Evolutionary conservation across 805 yeast genomes (phyloP).

Genomic region (Sporopachydermia lactativora): DNA sequence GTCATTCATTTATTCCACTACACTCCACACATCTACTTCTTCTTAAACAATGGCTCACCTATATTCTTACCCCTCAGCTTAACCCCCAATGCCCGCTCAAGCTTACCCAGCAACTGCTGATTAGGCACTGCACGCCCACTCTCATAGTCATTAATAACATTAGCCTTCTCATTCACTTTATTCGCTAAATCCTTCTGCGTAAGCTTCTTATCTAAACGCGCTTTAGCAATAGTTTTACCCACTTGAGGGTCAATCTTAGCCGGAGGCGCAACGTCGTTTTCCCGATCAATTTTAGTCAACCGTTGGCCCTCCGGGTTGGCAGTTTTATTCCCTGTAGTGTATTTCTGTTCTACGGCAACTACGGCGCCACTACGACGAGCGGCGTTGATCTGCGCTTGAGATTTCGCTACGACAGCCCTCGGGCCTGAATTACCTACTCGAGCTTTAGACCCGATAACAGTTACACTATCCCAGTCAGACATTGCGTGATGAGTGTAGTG

Average conservation of each 20-base stretch:
- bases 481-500: too few species aligned
- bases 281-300: constrained; percentile 82
- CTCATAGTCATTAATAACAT: constrained; percentile 90
- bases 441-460: constrained; percentile 80
- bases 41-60: constrained; percentile 66
- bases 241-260: constrained; percentile 74
- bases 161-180: constrained; percentile 90
- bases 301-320: constrained; percentile 81
- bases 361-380: constrained; percentile 90
- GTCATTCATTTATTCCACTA: too few species aligned
- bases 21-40: constrained; percentile 19
- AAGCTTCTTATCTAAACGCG: constrained; percentile 74
- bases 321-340: constrained; percentile 47
- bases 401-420: constrained; percentile 67
- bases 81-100: constrained; percentile 89
- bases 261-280: constrained; percentile 86
- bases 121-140: constrained; percentile 94
- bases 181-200: constrained; percentile 97
- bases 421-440: constrained; percentile 85
- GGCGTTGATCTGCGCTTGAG: constrained; percentile 68
- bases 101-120: constrained; percentile 84
- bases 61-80: constrained; percentile 93
- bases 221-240: constrained; percentile 77
- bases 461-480: constrained; percentile 84
- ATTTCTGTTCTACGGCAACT: constrained; percentile 87